Percentiles rank a stretch among this genome's conserved stretches.
These are phyloP conservation scores for Sugiyamaella sp. DNA, from an alignment of 1,139 yeast species.

Conservation along the genomic window DNA sequence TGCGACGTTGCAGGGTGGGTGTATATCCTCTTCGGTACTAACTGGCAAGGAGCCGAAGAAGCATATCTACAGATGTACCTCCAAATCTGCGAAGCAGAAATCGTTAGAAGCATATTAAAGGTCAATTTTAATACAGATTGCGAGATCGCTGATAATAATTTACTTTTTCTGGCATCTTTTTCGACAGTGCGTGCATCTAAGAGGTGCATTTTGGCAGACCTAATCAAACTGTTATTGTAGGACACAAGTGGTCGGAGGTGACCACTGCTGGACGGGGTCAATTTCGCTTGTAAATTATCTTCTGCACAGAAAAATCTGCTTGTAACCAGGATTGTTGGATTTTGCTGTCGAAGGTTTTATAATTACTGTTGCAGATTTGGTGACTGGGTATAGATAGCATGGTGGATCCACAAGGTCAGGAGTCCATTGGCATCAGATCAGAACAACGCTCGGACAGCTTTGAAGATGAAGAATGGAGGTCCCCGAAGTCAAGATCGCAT, in stretches of 20 bases:
- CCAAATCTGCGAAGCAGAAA: neutral
- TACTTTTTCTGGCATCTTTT: neutral
- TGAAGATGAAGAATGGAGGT: slow-evolving; percentile 18
- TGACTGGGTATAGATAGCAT: neutral
- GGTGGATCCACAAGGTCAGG: neutral
- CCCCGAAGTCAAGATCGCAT: slow-evolving; percentile 11
- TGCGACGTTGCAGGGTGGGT: neutral
- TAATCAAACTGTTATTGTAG: neutral
- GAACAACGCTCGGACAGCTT: slow-evolving; percentile 3
- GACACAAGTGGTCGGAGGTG: no score
- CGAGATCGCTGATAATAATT: neutral
- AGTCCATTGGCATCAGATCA: neutral
- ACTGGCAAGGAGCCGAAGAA: neutral
- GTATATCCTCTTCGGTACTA: neutral
- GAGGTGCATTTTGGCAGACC: neutral
- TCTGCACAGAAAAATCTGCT: no score
- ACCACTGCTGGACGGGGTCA: no score
- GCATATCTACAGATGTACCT: neutral
- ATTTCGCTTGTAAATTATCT: no score
- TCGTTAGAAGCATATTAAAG: neutral
- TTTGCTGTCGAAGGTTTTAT: no score
- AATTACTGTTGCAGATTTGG: no score
- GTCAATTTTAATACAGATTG: neutral
- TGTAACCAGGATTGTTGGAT: no score
- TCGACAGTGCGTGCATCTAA: neutral